Conservation (phyloP, 306 rosid species). For the Astragalus glycyphyllos region DNA sequence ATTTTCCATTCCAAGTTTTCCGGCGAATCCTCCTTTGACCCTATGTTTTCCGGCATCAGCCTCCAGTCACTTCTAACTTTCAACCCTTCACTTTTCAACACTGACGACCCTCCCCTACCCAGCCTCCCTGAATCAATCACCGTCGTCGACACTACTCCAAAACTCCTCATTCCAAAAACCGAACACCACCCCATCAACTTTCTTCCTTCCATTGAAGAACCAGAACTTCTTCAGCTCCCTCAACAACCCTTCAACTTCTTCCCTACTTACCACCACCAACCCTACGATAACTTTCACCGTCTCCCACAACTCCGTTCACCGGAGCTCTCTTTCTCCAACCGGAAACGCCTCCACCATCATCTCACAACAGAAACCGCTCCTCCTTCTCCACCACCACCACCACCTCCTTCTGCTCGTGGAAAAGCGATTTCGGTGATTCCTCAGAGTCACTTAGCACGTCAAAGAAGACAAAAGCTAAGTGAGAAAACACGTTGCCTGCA, state of each 20-base stretch:
- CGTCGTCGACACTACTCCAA: background rate
- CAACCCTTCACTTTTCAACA: conserved; percentile 36
- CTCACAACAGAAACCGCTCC: background rate
- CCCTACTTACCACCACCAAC: conserved; percentile 1
- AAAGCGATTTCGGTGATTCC: conserved; percentile 42
- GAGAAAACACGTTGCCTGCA: conserved; percentile 85
- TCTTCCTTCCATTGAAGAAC: background rate
- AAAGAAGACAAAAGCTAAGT: conserved; percentile 72
- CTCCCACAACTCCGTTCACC: conserved; percentile 64
- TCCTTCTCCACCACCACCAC: background rate
- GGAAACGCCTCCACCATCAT: conserved; percentile 47
- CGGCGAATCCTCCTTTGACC: conserved; percentile 37
- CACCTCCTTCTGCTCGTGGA: background rate
- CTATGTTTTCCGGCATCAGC: conserved; percentile 59
- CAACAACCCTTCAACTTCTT: conserved; percentile 43
- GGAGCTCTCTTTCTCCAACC: conserved; percentile 6
- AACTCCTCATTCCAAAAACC: conserved; percentile 25
- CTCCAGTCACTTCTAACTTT: conserved; percentile 58
- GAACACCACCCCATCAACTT: conserved; percentile 43
- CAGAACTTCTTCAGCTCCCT: background rate
- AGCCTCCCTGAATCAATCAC: background rate
- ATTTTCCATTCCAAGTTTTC: background rate
- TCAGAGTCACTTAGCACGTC: conserved; percentile 60
- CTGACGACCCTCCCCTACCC: background rate
- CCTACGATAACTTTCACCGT: conserved; percentile 33